Conservation (phyloP, 2,329 filamentous ascomycete genomes). For the Fusarium subtropicale region DNA sequence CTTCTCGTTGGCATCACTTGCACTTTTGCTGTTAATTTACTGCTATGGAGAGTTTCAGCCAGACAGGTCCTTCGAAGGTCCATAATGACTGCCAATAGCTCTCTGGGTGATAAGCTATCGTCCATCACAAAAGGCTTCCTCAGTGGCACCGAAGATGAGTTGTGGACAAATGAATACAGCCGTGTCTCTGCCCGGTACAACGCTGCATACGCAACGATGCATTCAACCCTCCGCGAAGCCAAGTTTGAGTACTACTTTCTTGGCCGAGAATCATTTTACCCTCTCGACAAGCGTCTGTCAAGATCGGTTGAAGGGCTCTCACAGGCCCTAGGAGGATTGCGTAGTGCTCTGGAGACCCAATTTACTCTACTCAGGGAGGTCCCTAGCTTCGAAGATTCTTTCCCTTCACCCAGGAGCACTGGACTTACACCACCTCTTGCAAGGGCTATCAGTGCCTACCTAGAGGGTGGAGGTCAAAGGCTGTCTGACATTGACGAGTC, state of each 20-base stretch:
- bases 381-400: conserved; percentile 37
- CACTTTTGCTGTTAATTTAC: conserved; percentile 78
- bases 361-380: conserved; percentile 83
- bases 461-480: conserved; percentile 59
- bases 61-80: conserved; percentile 78
- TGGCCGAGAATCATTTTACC: conserved; percentile 82
- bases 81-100: conserved; percentile 77
- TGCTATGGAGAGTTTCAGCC: conserved; percentile 83
- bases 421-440: conserved; percentile 44
- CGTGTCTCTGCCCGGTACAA: conserved; percentile 73
- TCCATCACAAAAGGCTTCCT: conserved; percentile 86
- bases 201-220: conserved; percentile 74
- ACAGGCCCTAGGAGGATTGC: conserved; percentile 89
- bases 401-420: conserved; percentile 34
- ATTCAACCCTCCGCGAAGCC: conserved; percentile 83
- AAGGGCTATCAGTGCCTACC: conserved; percentile 47
- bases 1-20: conserved; percentile 80
- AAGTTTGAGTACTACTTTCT: conserved; percentile 89
- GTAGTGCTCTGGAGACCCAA: conserved; percentile 90
- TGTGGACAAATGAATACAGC: conserved; percentile 74
- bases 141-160: conserved; percentile 81
- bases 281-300: conserved; percentile 81
- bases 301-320: conserved; percentile 86
- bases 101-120: conserved; percentile 83
- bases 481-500: conserved; percentile 74